Evolutionary conservation across 192 early-diverging fungal species (phyloP).

Genomic region (Coemansia sp.): DNA sequence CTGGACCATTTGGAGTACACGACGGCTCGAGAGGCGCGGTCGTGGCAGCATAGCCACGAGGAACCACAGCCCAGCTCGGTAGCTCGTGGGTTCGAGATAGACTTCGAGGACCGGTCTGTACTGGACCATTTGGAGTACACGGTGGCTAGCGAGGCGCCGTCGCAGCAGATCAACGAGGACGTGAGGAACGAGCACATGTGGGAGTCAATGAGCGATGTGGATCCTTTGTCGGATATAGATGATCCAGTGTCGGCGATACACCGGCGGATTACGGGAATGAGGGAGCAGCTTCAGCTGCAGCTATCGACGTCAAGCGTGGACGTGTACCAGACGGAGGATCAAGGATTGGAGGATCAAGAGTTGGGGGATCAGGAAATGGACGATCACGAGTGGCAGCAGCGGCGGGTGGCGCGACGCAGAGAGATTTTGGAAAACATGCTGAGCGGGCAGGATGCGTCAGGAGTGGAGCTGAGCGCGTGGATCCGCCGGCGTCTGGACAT

Average conservation of each 20-base stretch:
- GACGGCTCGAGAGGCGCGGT: too few species aligned
- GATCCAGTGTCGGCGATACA: neutral
- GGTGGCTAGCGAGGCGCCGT: too few species aligned
- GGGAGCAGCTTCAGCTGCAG: neutral
- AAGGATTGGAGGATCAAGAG: neutral
- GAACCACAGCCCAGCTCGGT: too few species aligned
- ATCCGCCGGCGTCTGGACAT: neutral
- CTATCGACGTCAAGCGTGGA: neutral
- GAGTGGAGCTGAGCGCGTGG: neutral
- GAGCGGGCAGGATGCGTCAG: neutral
- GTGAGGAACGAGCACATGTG: too few species aligned
- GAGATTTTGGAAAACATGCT: neutral
- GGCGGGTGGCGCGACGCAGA: neutral
- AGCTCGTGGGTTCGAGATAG: too few species aligned
- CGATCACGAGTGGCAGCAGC: neutral
- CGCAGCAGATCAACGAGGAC: too few species aligned
- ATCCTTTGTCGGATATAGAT: too few species aligned
- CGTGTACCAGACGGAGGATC: neutral
- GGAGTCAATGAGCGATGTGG: too few species aligned
- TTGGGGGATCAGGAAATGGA: neutral
- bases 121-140: too few species aligned
- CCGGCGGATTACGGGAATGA: neutral
- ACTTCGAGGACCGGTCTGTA: too few species aligned
- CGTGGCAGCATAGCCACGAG: too few species aligned
- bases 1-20: too few species aligned